Evolutionary conservation across 192 early-diverging fungal species (phyloP).

Genomic region (Thamnidium elegans): DNA sequence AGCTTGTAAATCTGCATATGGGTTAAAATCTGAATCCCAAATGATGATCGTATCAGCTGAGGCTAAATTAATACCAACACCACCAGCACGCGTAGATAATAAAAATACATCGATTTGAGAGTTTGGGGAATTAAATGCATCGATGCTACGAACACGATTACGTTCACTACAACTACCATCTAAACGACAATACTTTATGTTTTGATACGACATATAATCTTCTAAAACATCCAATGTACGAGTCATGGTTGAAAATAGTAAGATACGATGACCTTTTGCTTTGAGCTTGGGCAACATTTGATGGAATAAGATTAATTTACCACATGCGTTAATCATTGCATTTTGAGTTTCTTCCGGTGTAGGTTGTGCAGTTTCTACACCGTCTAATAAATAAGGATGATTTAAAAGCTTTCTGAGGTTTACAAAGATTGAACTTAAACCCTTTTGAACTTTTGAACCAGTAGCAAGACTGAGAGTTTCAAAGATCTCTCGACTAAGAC

Average conservation of each 20-base stretch:
- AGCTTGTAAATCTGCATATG: conserved; percentile 71
- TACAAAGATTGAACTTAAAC: conserved; percentile 54
- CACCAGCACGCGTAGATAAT: conserved; percentile 73
- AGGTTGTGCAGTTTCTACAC: conserved; percentile 45
- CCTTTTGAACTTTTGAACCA: conserved; percentile 2
- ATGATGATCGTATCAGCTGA: conserved; percentile 76
- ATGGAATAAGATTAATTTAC: conserved; percentile 62
- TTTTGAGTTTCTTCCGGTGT: conserved; percentile 41
- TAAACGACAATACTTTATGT: conserved; percentile 58
- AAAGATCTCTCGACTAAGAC: conserved; percentile 54
- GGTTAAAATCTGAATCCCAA: conserved; percentile 74
- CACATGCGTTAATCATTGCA: conserved; percentile 61
- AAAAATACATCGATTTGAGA: conserved; percentile 65
- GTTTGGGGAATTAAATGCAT: conserved; percentile 60
- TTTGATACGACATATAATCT: conserved; percentile 59
- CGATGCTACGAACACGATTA: conserved; percentile 56
- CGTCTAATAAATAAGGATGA: conserved; percentile 66
- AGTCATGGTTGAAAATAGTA: conserved; percentile 85
- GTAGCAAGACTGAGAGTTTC: neutral
- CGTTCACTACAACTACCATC: conserved; percentile 58
- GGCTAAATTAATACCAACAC: conserved; percentile 70
- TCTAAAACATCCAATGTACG: conserved; percentile 76
- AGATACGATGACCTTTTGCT: conserved; percentile 56
- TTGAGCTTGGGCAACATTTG: conserved; percentile 67
- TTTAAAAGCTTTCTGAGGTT: conserved; percentile 65